Conservation (phyloP, 805 yeast species). For the Nakazawaea holstii region DNA sequence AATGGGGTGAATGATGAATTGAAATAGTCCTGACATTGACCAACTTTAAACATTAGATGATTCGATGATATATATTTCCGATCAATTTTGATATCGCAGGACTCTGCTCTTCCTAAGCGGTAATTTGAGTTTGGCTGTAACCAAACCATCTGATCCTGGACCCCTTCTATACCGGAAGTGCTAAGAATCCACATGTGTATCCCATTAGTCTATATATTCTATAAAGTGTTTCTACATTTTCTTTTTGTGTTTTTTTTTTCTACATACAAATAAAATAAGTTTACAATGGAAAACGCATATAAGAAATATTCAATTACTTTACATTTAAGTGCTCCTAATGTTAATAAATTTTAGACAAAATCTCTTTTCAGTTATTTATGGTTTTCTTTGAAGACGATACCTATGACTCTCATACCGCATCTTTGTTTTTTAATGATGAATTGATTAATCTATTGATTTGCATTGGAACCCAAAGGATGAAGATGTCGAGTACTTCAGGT, state of each 20-base stretch:
- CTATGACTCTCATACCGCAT: too few species aligned
- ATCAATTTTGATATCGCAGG: neutral
- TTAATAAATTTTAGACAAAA: too few species aligned
- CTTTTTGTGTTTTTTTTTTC: neutral
- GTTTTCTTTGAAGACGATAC: too few species aligned
- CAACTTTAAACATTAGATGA: slow-evolving; percentile 3
- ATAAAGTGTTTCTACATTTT: neutral
- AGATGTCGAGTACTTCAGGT: too few species aligned
- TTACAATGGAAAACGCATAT: too few species aligned
- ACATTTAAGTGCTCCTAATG: too few species aligned
- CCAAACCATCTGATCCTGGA: neutral
- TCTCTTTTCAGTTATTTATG: too few species aligned
- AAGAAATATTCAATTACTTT: too few species aligned
- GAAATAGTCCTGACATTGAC: neutral
- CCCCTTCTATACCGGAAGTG: neutral
- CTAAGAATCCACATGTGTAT: slow-evolving; percentile 7
- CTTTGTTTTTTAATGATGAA: too few species aligned
- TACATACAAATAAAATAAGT: neutral
- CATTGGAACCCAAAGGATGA: too few species aligned
- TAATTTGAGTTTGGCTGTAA: neutral
- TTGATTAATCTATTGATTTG: too few species aligned
- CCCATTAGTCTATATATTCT: neutral
- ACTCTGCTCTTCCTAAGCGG: slow-evolving; percentile 4
- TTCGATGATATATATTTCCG: slow-evolving; percentile 5
- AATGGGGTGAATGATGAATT: slow-evolving; percentile 4